Evolutionary conservation across 768 basidiomycete genomes (phyloP), one percentile per base, ranked within the genome.

Genomic region (Chalciporus pseudorubinellus): DNA sequence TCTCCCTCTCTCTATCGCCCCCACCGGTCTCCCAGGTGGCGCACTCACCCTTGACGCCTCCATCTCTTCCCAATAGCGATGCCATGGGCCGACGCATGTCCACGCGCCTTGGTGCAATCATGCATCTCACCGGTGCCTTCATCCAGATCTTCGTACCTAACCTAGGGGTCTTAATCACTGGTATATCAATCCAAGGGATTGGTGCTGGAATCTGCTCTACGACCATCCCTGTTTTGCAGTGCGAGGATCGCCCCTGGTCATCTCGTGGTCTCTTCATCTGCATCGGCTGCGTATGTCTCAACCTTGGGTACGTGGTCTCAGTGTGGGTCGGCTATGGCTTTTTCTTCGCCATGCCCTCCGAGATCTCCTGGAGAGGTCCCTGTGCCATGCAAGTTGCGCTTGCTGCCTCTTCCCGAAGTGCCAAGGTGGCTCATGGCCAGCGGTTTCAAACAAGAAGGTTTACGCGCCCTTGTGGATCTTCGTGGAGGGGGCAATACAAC

Each of bases 51-150:
- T 99, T 41, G 89, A 95, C 2, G 97, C 97, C 6, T 92, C 85
- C 61, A 90, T 99, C 7, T 98, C 95, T 4, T 93, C 89, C 59
- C 97, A 99, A 83, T 99, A 98, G 77, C 50, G 80, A 81, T 51
- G 52, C 69, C 52, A 68, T 81, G 45, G 79, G 80, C 18, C 72
- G 79, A 11, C 76, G 79, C 39, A 73, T 72, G 62, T 74, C 78
- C 4, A 73, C 80, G 39, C 74, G 77, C 24, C 70, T 79, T 20
- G 78, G 80, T 36, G 80, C 74, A 6, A 57, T 72, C 56, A 69
- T 80, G 62, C 78, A 80, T 57, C 59, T 80, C 42, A 48, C 78
- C 52, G 74, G 80, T 13, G 73, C 79, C 11, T 67, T 78, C 60
- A 73, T 81, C 52, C 77, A 78, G 53, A 73, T 79, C 43, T 74